Percentiles rank a stretch among this genome's conserved stretches.
These are phyloP conservation scores for Jacaranda copaia DNA, from an alignment of 257 asterid species.

Conservation along the genomic window DNA sequence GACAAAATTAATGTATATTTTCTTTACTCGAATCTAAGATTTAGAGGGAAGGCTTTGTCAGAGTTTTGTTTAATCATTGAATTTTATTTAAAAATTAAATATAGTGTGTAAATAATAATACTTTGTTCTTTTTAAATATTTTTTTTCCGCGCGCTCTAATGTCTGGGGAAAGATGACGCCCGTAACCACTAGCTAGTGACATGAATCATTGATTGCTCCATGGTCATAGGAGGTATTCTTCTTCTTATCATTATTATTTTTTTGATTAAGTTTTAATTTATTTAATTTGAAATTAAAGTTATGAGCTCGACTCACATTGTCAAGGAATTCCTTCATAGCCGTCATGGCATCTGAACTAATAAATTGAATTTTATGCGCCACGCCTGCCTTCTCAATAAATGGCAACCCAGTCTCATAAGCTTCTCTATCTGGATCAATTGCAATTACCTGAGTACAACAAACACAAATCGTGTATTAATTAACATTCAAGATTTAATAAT, in stretches of 20 bases:
- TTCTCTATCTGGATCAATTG: conserved; percentile 62
- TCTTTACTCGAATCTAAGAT: too few relatives aligned
- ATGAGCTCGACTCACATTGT: conserved; percentile 35
- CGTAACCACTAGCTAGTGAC: conserved; percentile 13
- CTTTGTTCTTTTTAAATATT: too few relatives aligned
- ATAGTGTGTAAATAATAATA: too few relatives aligned
- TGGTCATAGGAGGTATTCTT: neutral
- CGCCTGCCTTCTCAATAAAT: conserved; percentile 55
- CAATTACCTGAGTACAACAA: conserved; percentile 40
- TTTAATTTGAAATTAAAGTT: neutral
- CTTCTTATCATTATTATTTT: neutral
- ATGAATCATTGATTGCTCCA: conserved; percentile 1
- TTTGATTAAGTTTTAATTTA: neutral
- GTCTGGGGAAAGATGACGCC: neutral
- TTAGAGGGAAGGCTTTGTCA: too few relatives aligned
- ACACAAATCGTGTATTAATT: neutral
- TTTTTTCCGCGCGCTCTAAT: neutral
- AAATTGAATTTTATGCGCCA: conserved; percentile 55
- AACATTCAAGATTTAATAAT: neutral
- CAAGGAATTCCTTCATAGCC: conserved; percentile 39
- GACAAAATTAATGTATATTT: too few relatives aligned
- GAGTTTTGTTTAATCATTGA: too few relatives aligned
- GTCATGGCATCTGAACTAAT: conserved; percentile 53
- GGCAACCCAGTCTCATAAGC: conserved; percentile 65
- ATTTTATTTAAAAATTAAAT: too few relatives aligned